A percentile compares a stretch with the other conserved stretches of the same genome.
phyloP scores from a whole-genome alignment of 257 asterid genomes.

The Solanum phureja region DNA sequence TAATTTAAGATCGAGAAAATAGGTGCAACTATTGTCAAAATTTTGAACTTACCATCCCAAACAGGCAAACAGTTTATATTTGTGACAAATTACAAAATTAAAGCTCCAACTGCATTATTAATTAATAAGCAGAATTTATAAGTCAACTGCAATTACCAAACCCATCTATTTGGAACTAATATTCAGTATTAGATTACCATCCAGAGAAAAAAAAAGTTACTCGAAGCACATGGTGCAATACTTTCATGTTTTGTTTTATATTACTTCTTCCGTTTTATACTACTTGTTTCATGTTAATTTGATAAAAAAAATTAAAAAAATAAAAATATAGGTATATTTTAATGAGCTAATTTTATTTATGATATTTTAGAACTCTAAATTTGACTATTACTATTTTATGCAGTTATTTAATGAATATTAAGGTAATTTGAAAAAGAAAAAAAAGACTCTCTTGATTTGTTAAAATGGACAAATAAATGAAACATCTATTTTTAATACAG shows the following conservation, averaged over 20 bases:
- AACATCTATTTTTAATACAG: too few species aligned
- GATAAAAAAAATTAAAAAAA: background rate
- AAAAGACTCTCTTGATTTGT: background rate
- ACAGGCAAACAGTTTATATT: background rate
- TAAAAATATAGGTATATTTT: accelerated
- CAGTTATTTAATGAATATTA: too few species aligned
- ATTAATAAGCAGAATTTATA: background rate
- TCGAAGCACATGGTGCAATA: background rate
- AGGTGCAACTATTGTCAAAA: background rate
- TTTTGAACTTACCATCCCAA: background rate
- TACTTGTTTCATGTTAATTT: background rate
- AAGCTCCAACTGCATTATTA: background rate
- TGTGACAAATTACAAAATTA: background rate
- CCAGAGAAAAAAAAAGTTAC: background rate
- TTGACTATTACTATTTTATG: too few species aligned
- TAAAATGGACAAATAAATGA: too few species aligned
- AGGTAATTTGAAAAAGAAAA: background rate
- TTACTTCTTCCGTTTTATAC: background rate
- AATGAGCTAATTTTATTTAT: background rate
- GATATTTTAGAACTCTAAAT: too few species aligned
- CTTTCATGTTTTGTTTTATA: background rate
- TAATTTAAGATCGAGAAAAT: background rate
- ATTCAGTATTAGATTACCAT: background rate
- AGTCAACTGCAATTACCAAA: background rate
- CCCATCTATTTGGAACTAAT: background rate